phyloP scores from a whole-genome alignment of 805 yeast genomes.

The Nakazawaea sp. region DNA sequence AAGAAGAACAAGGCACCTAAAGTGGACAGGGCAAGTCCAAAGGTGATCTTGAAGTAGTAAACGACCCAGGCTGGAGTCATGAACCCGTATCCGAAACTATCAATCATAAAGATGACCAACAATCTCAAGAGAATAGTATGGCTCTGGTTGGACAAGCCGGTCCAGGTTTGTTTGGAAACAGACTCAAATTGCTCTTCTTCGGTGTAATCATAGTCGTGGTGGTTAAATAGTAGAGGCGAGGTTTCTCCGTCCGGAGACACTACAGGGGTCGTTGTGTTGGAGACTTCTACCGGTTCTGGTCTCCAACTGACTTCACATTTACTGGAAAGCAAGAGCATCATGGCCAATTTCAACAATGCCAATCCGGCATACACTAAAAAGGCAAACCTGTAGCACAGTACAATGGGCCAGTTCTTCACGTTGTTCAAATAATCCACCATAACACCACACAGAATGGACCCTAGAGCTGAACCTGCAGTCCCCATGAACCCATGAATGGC shows the following conservation, averaged over 20 bases:
- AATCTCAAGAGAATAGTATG: conserved; percentile 37
- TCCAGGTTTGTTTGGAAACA: conserved; percentile 19
- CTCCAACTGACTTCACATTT: conserved; percentile 40
- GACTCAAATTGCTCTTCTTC: conserved; percentile 7
- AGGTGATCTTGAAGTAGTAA: conserved; percentile 62
- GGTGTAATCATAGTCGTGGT: conserved; percentile 14
- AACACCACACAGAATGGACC: conserved; percentile 59
- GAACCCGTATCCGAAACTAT: conserved; percentile 83
- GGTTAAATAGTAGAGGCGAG: conserved; percentile 3
- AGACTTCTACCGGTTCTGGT: conserved; percentile 16
- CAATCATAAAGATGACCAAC: conserved; percentile 65
- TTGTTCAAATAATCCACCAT: conserved; percentile 39
- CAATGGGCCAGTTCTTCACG: conserved; percentile 24
- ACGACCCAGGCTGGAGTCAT: conserved; percentile 88
- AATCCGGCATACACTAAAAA: conserved; percentile 50
- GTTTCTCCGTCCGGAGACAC: conserved; percentile 6
- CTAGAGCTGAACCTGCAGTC: conserved; percentile 68
- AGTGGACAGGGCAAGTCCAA: conserved; percentile 43
- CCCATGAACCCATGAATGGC: conserved; percentile 69
- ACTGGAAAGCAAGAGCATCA: conserved; percentile 43
- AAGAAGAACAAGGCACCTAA: conserved; percentile 65
- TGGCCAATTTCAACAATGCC: conserved; percentile 43
- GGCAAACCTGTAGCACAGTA: conserved; percentile 45
- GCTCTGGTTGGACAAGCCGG: conserved; percentile 36
- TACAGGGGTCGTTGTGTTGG: conserved; percentile 15